These are phyloP conservation scores for Stellera chamaejasme DNA, from an alignment of 345 rosid species.

Conservation along the genomic window DNA sequence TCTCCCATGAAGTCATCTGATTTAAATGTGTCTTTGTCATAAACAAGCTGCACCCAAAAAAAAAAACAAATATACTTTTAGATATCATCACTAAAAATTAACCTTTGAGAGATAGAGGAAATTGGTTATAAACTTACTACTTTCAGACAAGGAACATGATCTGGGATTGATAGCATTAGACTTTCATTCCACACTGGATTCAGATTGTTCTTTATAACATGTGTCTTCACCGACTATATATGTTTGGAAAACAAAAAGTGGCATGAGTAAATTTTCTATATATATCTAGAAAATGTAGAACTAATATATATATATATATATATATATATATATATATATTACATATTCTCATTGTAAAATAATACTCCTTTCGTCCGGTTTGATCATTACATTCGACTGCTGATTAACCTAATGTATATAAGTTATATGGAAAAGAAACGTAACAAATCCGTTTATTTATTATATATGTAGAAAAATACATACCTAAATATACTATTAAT, in stretches of 20 bases:
- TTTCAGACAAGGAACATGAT: constrained; percentile 77
- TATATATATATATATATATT: too few species aligned
- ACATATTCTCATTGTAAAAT: too few species aligned
- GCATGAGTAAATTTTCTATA: neutral
- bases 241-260: constrained; percentile 2
- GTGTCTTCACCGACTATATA: constrained; percentile 78
- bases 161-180: constrained; percentile 92
- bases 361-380: too few species aligned
- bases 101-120: neutral
- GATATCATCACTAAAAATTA: too few species aligned
- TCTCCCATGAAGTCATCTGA: constrained; percentile 97
- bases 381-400: too few species aligned
- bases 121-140: constrained; percentile 40
- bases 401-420: too few species aligned
- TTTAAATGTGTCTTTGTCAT: constrained; percentile 81
- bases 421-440: too few species aligned
- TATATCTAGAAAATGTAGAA: too few species aligned
- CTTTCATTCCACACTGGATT: constrained; percentile 99
- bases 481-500: too few species aligned
- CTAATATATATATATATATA: too few species aligned
- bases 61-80: constrained; percentile 6
- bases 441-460: too few species aligned
- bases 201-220: constrained; percentile 89
- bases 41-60: constrained; percentile 49
- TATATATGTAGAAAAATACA: too few species aligned